These are phyloP conservation scores for Salinomyces thailandicus DNA, from an alignment of 2,329 filamentous ascomycete genomes.

Conservation along the genomic window DNA sequence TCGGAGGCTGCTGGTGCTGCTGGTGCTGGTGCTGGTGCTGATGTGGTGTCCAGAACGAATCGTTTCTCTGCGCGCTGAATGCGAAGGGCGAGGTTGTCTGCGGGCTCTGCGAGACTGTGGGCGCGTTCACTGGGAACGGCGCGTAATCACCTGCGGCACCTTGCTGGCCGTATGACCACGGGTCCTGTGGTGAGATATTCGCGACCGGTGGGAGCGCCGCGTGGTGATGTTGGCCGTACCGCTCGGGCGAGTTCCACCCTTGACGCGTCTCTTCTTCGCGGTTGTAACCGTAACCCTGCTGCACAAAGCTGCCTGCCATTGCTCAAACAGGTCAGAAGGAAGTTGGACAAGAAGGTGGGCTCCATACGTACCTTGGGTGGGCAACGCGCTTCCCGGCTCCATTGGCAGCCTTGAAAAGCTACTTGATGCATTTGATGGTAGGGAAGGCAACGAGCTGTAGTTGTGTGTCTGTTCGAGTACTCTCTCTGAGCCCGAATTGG, in stretches of 20 bases:
- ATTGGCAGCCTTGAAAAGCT: slow-evolving; percentile 11
- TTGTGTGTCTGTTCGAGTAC: slow-evolving; percentile 10
- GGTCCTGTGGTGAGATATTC: background rate
- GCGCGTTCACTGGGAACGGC: slow-evolving; percentile 5
- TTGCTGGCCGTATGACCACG: background rate
- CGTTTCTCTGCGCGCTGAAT: background rate
- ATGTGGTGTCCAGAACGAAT: slow-evolving; percentile 2
- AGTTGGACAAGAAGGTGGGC: background rate
- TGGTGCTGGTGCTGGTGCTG: slow-evolving; percentile 4
- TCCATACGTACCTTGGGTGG: slow-evolving; percentile 2
- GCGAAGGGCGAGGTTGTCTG: background rate
- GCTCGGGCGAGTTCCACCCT: background rate
- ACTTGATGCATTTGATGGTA: slow-evolving; percentile 14
- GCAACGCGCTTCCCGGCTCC: slow-evolving; percentile 8
- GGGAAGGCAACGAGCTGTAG: slow-evolving; percentile 9
- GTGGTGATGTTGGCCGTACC: background rate
- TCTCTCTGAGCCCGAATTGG: slow-evolving; percentile 9
- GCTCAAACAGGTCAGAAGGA: background rate
- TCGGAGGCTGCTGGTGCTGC: slow-evolving; percentile 3
- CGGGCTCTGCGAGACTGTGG: background rate
- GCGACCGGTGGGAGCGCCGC: background rate
- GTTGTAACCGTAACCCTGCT: slow-evolving; percentile 1
- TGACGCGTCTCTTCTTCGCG: background rate
- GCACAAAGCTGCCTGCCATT: background rate
- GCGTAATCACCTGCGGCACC: slow-evolving; percentile 7